Evolutionary conservation across 2,329 filamentous ascomycete genomes (phyloP).

Genomic region (Fusarium virguliforme): DNA sequence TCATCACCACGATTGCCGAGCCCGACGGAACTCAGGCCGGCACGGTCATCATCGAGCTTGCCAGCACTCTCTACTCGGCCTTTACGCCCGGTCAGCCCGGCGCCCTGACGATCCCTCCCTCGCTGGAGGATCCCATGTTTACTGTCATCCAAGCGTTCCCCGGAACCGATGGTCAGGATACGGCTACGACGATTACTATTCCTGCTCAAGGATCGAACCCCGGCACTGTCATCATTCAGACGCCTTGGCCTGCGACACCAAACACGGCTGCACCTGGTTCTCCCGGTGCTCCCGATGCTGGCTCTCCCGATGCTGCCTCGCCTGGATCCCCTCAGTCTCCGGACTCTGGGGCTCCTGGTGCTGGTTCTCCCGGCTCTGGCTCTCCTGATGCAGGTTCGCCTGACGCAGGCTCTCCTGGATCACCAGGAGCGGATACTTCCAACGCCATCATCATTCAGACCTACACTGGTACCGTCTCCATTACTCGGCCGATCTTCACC

Average conservation of each 20-base stretch:
- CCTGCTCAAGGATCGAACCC: constrained; percentile 32
- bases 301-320: background rate
- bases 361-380: constrained; percentile 1
- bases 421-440: constrained; percentile 10
- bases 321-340: constrained; percentile 1
- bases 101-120: constrained; percentile 38
- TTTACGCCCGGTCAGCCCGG: constrained; percentile 38
- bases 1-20: constrained; percentile 39
- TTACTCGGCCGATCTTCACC: constrained; percentile 30
- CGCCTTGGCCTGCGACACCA: constrained; percentile 40
- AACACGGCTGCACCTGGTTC: constrained; percentile 13
- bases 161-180: constrained; percentile 9
- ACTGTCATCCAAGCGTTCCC: constrained; percentile 39
- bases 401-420: constrained; percentile 6
- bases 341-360: constrained; percentile 5
- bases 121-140: constrained; percentile 33
- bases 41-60: constrained; percentile 39
- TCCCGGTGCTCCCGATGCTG: constrained; percentile 8
- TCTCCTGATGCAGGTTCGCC: background rate
- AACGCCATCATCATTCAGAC: constrained; percentile 39
- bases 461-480: constrained; percentile 37
- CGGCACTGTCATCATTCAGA: constrained; percentile 42
- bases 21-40: constrained; percentile 37
- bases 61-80: constrained; percentile 35
- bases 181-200: constrained; percentile 35